These are phyloP conservation scores for Apium graveolens DNA, from an alignment of 129 eudicot genomes.

Conservation along the genomic window DNA sequence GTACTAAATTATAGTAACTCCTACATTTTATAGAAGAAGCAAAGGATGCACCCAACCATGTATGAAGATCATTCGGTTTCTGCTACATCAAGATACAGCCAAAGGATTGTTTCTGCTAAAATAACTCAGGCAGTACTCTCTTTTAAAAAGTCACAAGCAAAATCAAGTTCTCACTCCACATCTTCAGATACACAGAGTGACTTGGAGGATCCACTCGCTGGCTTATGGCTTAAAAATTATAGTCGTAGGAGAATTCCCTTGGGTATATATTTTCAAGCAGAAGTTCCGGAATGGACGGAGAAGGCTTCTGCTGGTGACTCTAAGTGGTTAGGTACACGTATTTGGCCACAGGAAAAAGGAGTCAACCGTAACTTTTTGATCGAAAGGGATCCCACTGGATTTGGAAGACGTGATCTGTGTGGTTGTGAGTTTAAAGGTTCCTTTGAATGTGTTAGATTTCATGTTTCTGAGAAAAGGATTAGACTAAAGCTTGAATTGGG, in stretches of 20 bases:
- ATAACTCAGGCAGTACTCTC: constrained; percentile 21
- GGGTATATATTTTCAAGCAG: constrained; percentile 52
- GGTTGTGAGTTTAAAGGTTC: constrained; percentile 59
- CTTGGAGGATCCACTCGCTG: constrained; percentile 18
- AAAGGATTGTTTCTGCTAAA: constrained; percentile 41
- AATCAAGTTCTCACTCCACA: constrained; percentile 26
- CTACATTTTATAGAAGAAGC: constrained; percentile 38
- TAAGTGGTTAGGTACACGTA: constrained; percentile 51
- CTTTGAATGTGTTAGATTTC: constrained; percentile 57
- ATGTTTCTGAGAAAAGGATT: constrained; percentile 39
- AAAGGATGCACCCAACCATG: constrained; percentile 77
- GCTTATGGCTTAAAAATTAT: constrained; percentile 17
- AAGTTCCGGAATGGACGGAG: constrained; percentile 48
- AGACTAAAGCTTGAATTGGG: constrained; percentile 58
- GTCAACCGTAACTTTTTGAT: constrained; percentile 28
- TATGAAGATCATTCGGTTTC: constrained; percentile 33
- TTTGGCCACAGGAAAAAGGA: constrained; percentile 56
- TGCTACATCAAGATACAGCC: constrained; percentile 49
- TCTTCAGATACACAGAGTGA: constrained; percentile 31
- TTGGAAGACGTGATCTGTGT: constrained; percentile 54
- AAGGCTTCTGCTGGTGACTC: constrained; percentile 32
- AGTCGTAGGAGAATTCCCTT: constrained; percentile 35
- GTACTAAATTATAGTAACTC: constrained; percentile 6
- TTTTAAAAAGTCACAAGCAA: constrained; percentile 17
- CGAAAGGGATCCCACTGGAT: constrained; percentile 64